These are phyloP conservation scores for Penicillium sp. DNA, from an alignment of 2,329 filamentous ascomycete species.

Conservation along the genomic window DNA sequence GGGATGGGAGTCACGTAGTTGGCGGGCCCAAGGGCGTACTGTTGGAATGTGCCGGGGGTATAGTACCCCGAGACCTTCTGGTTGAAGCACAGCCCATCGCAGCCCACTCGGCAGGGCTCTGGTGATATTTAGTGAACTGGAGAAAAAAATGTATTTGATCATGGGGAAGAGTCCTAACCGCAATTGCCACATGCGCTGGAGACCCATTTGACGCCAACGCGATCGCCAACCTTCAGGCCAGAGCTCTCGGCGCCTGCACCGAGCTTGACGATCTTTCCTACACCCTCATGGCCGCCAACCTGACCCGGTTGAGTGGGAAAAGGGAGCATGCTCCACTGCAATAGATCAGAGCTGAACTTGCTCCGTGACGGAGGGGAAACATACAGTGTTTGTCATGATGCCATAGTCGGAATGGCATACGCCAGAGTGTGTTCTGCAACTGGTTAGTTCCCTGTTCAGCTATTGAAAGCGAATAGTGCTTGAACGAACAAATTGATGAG, in stretches of 20 bases:
- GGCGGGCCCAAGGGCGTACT: conserved; percentile 67
- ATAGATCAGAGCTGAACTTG: conserved; percentile 10
- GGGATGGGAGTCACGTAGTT: conserved; percentile 74
- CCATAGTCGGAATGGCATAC: conserved; percentile 69
- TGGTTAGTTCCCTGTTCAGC: conserved; percentile 1
- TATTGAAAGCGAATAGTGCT: background rate
- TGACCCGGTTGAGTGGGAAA: conserved; percentile 64
- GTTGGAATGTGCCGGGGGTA: conserved; percentile 73
- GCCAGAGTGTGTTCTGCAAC: conserved; percentile 61
- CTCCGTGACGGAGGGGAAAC: background rate
- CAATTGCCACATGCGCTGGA: conserved; percentile 60
- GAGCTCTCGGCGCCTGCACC: conserved; percentile 62
- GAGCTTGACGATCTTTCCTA: conserved; percentile 68
- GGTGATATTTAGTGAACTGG: background rate
- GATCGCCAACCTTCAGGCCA: conserved; percentile 66
- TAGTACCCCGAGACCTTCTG: conserved; percentile 68
- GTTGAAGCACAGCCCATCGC: conserved; percentile 61
- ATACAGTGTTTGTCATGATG: conserved; percentile 54
- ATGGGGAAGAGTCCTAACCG: conserved; percentile 35
- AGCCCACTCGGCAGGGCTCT: conserved; percentile 58
- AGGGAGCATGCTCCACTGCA: conserved; percentile 61
- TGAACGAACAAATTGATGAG: conserved; percentile 63
- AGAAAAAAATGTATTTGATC: background rate
- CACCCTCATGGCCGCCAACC: conserved; percentile 72
- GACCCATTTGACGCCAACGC: conserved; percentile 74